Base-by-base conservation (phyloP, 805 yeast species). In the Sugiyamaella floridensis region DNA sequence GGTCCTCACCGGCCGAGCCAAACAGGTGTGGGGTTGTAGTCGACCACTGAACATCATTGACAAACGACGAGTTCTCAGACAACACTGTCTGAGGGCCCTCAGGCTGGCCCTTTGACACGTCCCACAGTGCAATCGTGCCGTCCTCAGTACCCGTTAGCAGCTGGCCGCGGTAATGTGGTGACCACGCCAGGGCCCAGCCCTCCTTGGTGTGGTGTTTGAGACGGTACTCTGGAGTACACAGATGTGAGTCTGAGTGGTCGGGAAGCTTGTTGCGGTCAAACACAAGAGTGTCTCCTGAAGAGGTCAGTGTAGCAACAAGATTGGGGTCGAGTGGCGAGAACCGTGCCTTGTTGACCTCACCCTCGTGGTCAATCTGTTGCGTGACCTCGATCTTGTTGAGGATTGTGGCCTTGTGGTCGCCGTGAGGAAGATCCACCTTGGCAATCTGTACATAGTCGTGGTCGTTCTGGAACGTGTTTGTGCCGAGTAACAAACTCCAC, bases 181-280 rank as follows among this genome's bases (percentile, higher is more conserved):
- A 70, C 95, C 95, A 88, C 55, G 82, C 82, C 47, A 88, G 69
- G 1, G 83, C 86, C 65, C 76, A 81, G 1, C 93, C 93, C 60
- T 84, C 89, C 50, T 69, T 73, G 14, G 73, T 69, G 68, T 88
- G 95, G 50, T 60, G 62, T 46, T 54, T 55, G 40, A 62, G 59
- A 18, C 58, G 52, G 15, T 32, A 32, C 19, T 45, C 14, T 2
- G 53, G 53, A 12, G n/a, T 37, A 18, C 44, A 28, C 22, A 50
- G n/a, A 32, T 45, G 49, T 16, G 22, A 19, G 14, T 34, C 20
- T 7, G 50, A 49, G 18, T 20, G 41, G 19, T 84, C 83, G 4
- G 80, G 82, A 58, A 72, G 40, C 32, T 20, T 45, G 0, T 97
- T 88, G 51, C 56, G 47, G 45, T 65, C 68, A 37, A 63, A 63